A percentile compares a stretch with the other conserved stretches of the same genome.
These are phyloP conservation scores for Ziziphus jujuba DNA, from an alignment of 306 rosid species.

Conservation along the genomic window DNA sequence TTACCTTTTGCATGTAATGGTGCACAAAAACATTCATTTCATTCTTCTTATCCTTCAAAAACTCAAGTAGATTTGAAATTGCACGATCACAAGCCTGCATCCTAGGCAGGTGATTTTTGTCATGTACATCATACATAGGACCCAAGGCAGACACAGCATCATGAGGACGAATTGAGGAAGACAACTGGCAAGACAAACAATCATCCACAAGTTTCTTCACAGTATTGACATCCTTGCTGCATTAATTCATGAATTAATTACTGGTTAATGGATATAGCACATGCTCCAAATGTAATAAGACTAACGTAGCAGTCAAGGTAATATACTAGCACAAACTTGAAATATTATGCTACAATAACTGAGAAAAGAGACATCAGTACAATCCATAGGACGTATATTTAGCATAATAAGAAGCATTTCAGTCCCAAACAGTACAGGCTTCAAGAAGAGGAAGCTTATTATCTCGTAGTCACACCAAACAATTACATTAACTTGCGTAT, in stretches of 20 bases:
- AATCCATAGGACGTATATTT: neutral
- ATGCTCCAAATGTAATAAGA: neutral
- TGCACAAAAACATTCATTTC: conserved; percentile 84
- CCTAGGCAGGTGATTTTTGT: conserved; percentile 79
- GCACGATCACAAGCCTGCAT: conserved; percentile 80
- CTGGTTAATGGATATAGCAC: neutral
- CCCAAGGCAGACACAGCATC: conserved; percentile 99
- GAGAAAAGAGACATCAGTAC: neutral
- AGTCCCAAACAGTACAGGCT: conserved; percentile 8
- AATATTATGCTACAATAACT: neutral
- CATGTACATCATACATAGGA: conserved; percentile 97
- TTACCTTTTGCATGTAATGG: conserved; percentile 70
- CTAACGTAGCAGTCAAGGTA: neutral
- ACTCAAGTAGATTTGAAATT: conserved; percentile 68
- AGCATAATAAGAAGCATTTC: neutral
- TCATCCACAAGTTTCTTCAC: conserved; percentile 96
- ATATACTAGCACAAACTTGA: neutral
- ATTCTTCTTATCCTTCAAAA: conserved; percentile 78
- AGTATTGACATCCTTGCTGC: conserved; percentile 95
- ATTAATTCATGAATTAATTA: conserved; percentile 22
- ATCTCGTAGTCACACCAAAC: neutral
- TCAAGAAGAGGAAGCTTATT: neutral
- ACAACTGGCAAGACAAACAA: conserved; percentile 73
- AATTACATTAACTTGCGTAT: conserved; percentile 1
- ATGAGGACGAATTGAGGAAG: conserved; percentile 95